Base-by-base conservation (phyloP, 371 early-diverging fungal genomes). In the Nematocida homosporus region DNA sequence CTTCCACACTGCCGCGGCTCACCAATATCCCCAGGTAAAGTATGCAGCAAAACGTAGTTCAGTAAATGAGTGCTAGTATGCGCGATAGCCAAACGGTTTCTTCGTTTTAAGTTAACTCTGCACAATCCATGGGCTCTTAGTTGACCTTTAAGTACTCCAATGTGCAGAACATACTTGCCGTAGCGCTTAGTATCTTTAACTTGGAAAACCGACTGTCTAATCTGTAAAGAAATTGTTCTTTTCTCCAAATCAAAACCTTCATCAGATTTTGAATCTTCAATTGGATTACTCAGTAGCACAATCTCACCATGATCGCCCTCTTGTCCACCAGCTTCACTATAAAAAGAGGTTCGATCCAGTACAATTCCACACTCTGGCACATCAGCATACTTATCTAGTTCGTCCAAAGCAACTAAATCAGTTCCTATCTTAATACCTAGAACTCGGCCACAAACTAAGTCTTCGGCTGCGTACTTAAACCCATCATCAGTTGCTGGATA, bases 311-410 rank as follows among this genome's bases (percentile, higher is more conserved):
- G 89, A 81, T 99, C 99, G 78, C 89, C 92, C 79, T 91, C 90
- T 84, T 99, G 97, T 41, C 99, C 99, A 82, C 99, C 99, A 59
- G 88, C 88, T 85, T 97, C 99, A 50, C 93, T 92, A 83, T 97
- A 99, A 80, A 97, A 94, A 88, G 93, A 93, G 72, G 99, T 94
- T 80, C 88, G 87, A 85, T 97, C 94, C 52, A 93, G 87, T 66
- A 97, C 83, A n/a, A 97, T 84, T 72, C 79, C 80, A 37, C 75
- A 64, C 52, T 76, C 53, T n/a, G 32, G 32, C 18, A 1, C 40
- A 56, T 94, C 92, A 79, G 16, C 0, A 10, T 30, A 23, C 1
- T 10, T 10, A 10, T 32, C 3, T 1, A 59, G 8, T 1, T 52
- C 32, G 38, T 38, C 18, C 20, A 42, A 10, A 2, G 72, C 41